These are phyloP conservation scores for Camellia sinensis DNA, from an alignment of 148 eudicot species.

Conservation along the genomic window DNA sequence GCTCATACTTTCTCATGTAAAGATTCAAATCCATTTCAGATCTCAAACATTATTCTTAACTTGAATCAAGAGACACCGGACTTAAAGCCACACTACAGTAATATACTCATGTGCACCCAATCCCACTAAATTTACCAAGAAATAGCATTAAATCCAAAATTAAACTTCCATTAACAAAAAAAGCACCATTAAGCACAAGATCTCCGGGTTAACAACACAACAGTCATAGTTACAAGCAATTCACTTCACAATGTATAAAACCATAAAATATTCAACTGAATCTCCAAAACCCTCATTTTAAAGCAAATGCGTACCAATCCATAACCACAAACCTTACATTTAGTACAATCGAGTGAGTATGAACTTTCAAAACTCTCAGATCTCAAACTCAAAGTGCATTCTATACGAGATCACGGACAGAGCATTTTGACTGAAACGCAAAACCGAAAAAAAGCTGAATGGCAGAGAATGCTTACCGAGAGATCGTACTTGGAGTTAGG, in stretches of 20 bases:
- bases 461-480: constrained; percentile 23
- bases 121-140: background rate
- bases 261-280: too few species aligned
- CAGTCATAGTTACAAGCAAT: too few species aligned
- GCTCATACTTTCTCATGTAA: background rate
- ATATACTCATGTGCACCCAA: background rate
- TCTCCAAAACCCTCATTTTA: too few species aligned
- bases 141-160: background rate
- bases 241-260: too few species aligned
- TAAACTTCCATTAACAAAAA: too few species aligned
- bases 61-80: background rate
- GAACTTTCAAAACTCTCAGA: constrained; percentile 21
- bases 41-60: too few species aligned
- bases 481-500: constrained; percentile 5
- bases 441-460: background rate
- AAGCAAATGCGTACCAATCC: too few species aligned
- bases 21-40: background rate
- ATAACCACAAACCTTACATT: background rate
- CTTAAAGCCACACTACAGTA: background rate
- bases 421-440: background rate
- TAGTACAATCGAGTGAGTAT: background rate
- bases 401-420: too few species aligned
- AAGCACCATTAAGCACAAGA: too few species aligned
- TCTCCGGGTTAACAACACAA: too few species aligned
- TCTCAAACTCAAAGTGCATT: constrained; percentile 10